Conservation (phyloP, 2,329 filamentous ascomycete genomes). For the Pochonia chlamydosporia region DNA sequence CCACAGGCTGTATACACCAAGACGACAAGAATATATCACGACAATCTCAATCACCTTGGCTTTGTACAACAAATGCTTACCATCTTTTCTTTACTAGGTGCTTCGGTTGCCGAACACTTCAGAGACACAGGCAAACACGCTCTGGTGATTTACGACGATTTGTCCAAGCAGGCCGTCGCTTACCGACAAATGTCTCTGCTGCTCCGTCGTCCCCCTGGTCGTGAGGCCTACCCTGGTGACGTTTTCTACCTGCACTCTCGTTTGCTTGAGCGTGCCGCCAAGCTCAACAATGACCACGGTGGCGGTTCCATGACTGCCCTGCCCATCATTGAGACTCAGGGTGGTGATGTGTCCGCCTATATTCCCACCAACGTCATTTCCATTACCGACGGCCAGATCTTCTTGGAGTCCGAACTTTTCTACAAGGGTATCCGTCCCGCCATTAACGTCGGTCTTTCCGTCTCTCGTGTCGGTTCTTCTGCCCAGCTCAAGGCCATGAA, state of each 20-base stretch:
- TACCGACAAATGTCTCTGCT: constrained; percentile 99
- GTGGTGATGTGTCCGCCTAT: constrained; percentile 99
- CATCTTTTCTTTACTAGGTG: constrained; percentile 8
- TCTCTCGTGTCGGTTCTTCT: constrained; percentile 98
- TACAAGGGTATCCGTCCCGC: constrained; percentile 99
- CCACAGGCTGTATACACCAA: too few relatives aligned
- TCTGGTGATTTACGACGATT: constrained; percentile 87
- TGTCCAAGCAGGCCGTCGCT: constrained; percentile 95
- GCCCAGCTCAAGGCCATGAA: constrained; percentile 99
- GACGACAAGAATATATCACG: too few relatives aligned
- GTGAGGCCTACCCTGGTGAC: constrained; percentile 99
- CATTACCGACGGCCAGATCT: constrained; percentile 99
- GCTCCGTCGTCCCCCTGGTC: constrained; percentile 93
- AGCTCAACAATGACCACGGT: constrained; percentile 94
- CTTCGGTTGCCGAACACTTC: constrained; percentile 66
- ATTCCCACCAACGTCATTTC: constrained; percentile 99
- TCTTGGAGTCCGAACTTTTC: constrained; percentile 98
- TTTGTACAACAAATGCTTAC: too few relatives aligned
- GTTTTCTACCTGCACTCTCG: constrained; percentile 99
- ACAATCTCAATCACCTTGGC: too few relatives aligned
- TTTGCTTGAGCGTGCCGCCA: constrained; percentile 98
- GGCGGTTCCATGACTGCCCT: constrained; percentile 96
- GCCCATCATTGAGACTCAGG: constrained; percentile 98
- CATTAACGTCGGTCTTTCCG: constrained; percentile 99
- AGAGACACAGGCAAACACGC: constrained; percentile 82